These are phyloP conservation scores for Zizania palustris DNA, from an alignment of 202 grass and related monocot species.

Conservation along the genomic window DNA sequence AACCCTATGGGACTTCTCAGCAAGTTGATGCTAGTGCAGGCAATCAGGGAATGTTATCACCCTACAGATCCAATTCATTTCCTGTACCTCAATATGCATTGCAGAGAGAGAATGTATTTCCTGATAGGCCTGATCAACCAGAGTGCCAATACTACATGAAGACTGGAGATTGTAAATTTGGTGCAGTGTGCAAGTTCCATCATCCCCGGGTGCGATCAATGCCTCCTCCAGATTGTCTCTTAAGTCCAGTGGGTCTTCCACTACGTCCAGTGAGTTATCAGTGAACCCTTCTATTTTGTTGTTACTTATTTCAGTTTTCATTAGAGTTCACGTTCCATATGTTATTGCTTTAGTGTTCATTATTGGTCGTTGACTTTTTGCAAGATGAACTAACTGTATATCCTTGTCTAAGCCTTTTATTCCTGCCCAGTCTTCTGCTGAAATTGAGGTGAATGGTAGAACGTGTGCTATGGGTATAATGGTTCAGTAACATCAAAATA, in stretches of 20 bases:
- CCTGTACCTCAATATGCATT: slow-evolving; percentile 66
- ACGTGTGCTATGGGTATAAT: not conserved
- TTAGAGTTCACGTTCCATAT: not conserved
- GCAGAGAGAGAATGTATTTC: slow-evolving; percentile 86
- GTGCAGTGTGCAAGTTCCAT: slow-evolving; percentile 98
- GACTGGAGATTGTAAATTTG: slow-evolving; percentile 99
- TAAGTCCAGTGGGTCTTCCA: slow-evolving; percentile 93
- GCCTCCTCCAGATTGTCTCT: slow-evolving; percentile 75
- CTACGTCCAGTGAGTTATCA: slow-evolving; percentile 73
- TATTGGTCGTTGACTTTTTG: not conserved
- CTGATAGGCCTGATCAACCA: slow-evolving; percentile 89
- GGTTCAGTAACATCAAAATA: not conserved
- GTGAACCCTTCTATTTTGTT: not conserved
- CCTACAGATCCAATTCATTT: slow-evolving; percentile 62
- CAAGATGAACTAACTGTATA: too few relatives aligned
- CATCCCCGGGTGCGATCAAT: slow-evolving; percentile 78
- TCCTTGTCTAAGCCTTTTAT: slow-evolving; percentile 7
- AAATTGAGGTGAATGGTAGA: slow-evolving; percentile 10
- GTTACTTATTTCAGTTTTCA: not conserved
- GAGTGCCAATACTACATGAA: slow-evolving; percentile 99
- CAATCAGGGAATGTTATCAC: slow-evolving; percentile 62
- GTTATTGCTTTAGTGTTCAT: slow-evolving; percentile 4
- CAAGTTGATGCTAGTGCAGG: slow-evolving; percentile 68
- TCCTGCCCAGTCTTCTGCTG: not conserved
- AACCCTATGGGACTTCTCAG: slow-evolving; percentile 70